Evolutionary conservation across 345 rosid species (phyloP).

Genomic region (Kandelia obovata): DNA sequence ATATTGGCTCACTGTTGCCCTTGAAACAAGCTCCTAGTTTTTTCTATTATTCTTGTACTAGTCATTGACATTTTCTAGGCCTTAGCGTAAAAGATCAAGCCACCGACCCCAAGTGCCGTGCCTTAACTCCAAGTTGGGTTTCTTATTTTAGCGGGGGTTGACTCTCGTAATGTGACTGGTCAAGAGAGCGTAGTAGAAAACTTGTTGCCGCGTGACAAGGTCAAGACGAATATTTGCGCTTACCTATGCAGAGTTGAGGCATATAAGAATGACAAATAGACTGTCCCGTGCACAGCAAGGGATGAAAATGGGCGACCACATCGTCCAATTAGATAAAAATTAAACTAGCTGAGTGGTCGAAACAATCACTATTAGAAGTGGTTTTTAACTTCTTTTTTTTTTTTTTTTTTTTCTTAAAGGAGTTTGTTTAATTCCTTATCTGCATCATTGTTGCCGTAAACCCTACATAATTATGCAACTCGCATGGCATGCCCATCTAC

Average conservation of each 20-base stretch:
- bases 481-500: not conserved
- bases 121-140: conserved; percentile 2
- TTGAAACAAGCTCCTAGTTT: not conserved
- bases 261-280: too few relatives aligned
- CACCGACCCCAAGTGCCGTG: not conserved
- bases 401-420: not conserved
- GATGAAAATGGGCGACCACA: too few relatives aligned
- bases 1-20: not conserved
- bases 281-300: too few relatives aligned
- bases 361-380: too few relatives aligned
- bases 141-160: not conserved
- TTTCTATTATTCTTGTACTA: not conserved
- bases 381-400: too few relatives aligned
- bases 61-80: not conserved
- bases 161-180: not conserved
- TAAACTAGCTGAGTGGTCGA: too few relatives aligned
- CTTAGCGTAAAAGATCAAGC: not conserved
- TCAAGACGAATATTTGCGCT: not conserved
- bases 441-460: not conserved
- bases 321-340: too few relatives aligned
- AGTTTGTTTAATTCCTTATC: not conserved
- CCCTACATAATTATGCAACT: not conserved
- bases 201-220: not conserved
- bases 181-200: conserved; percentile 7
- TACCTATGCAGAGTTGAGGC: not conserved